Evolutionary conservation across 2,329 filamentous ascomycete genomes (phyloP), one percentile per base, ranked within the genome.

Genomic region (Tolypocladium guangdongense): DNA sequence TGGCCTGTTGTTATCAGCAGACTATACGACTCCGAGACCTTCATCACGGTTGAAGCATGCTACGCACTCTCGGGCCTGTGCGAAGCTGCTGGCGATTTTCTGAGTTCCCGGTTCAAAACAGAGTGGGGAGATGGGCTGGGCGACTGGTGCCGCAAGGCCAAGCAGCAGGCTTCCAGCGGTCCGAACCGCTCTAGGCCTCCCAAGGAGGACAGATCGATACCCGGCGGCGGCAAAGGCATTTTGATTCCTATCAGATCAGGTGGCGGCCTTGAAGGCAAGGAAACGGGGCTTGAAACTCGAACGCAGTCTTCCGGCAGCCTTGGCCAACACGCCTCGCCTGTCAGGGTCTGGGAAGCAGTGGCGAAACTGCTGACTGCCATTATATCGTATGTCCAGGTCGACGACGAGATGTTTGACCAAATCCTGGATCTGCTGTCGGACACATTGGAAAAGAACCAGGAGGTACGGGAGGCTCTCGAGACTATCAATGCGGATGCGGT

Each of bases 1-100:
- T 99, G 92, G 92, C 90, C 91, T 0, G 86, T 95, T 7, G 73
- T 96, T 6, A 72, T 86, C 2, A 75, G 77, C n/a, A 77, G 84
- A 27, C 73, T 90, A 7, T 80, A 83, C 58, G 87, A 90, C 58
- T 58, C 71, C 4, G 84, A 90, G 66, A 72, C 81, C 0, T 87
- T 83, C 63, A 80, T 96, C 11, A 79, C 80, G 2, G 78, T 86
- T 10, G 81, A 84, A 18, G 84, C 90, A 7, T 83, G 89, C 55
- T 76, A 83, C 16, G 80, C 88, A 0, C 74, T 97, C 3, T 74
- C 74, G 2, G 73, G 78, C 12, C 77, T 96, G 54, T 95, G 89
- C 64, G 72, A 74, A 53, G 74, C 81, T 48, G 88, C 89, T 0
- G 88, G 90, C 0, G 84, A 90, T 56, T 99, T 99, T 64, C 81